Evolutionary conservation across 257 asterid genomes (phyloP), one percentile per base, ranked within the genome.

Genomic region (Solanum rostratum): DNA sequence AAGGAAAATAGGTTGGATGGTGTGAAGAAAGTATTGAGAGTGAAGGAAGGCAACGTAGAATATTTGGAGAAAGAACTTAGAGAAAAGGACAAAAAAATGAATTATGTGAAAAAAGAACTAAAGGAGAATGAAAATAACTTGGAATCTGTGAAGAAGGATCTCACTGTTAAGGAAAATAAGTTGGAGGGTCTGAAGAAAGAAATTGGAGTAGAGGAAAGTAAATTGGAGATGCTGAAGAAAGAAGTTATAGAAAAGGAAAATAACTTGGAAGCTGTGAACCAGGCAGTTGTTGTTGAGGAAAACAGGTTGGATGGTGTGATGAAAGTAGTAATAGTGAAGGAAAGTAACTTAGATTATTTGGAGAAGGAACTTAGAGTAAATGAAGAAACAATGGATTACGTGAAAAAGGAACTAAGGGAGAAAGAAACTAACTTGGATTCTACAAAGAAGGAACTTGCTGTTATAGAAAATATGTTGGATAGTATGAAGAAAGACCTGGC

Each of bases 121-220:
- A 49, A 27, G 22, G 45, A 76, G 57, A 76, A 49, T 27, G 62
- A 76, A 49, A 76, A 8, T 76, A 76, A 76, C 16, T 76, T 76
- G 82, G 45, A 27, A 8, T 15, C 60, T 76, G 3, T 49, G 82
- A 76, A 76, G 62, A 76, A 76, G 62, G 62, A 24, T 46, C 60
- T 76, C 27, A 37, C 79, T 37, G 79, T 37, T 37, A 4, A 30
- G 30, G 81, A 27, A 82, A 80, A 54, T 59, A n/a, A 46, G 52
- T 14, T 85, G 68, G 84, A 82, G 24, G 50, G 15, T n/a, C 52
- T 81, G 49, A 69, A 37, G 65, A 82, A 57, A 65, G 88, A 82
- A 29, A 20, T 85, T 8, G 83, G 80, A 22, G 39, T 59, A 12
- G 76, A 71, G 24, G 80, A 19, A 43, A 71, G 80, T 71, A 71